Base-by-base conservation (phyloP, 495 filamentous ascomycete species). In the Hypomontagnella monticulosa region DNA sequence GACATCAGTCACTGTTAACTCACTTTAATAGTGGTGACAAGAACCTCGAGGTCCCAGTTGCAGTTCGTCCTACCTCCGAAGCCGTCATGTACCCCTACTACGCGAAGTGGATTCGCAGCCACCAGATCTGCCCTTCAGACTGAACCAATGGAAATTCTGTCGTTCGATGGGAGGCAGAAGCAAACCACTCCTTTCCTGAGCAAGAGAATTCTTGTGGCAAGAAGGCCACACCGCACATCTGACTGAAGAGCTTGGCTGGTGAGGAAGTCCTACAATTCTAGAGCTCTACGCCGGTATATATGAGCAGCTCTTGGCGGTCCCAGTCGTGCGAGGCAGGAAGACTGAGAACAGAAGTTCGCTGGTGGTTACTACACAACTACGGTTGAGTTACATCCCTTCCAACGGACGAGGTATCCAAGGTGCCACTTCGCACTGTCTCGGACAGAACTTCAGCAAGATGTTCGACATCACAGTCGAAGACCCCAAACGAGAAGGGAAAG, bases 131-230 rank as follows among this genome's bases (percentile, higher is more conserved):
- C 96, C 95, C 43, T 87, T 97, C 50, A 85, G 88, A 69, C 83
- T 97, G 48, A 97, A 98, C 79, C 95, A 99, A 78, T 99, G 95
- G 95, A 97, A n/a, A 97, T 82, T 94, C 90, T 5, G 94, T 97
- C 49, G 94, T 97, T 33, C 86, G 95, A 68, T 99, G 95, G 95
- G 95, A 99, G 79, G 96, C 96, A n/a, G 73, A 97, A 98, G 81
- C 90, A 99, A 73, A 93, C 94, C 18, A 93, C 93, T 72, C 95
- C 95, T 4, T 97, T 99, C 83, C 80, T 99, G 95, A 61, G 93
- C 93, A 48, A 80, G 95, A 69, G 95, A 99, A 75, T 99, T 99
- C 78, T 79, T 97, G 43, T 99, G 95, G 95, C 96, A 99, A 74
- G 95, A 99, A 78, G 96, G 95, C 30, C 95, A 99, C 80, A 99